Conservation (phyloP, 1,284 basidiomycete species). For the Tranzscheliella williamsii region DNA sequence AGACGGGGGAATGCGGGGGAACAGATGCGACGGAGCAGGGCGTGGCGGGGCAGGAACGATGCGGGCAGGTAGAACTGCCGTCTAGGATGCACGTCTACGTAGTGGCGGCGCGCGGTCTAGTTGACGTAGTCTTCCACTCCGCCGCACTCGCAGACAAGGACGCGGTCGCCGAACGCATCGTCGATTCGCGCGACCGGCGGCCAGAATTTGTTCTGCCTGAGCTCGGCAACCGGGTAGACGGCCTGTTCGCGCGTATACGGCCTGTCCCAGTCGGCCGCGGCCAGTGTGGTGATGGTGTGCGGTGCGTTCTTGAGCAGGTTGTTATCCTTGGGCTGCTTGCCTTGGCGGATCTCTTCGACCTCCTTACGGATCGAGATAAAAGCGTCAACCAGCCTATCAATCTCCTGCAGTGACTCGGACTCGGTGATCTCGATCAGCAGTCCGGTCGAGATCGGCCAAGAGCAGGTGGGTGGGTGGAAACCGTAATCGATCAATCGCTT, state of each 20-base stretch:
- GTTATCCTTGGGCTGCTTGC: conserved; percentile 68
- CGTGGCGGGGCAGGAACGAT: too few species aligned
- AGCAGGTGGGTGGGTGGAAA: conserved; percentile 57
- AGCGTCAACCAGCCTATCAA: conserved; percentile 82
- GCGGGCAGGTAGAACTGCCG: too few species aligned
- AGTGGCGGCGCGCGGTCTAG: too few species aligned
- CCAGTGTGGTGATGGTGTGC: conserved; percentile 79
- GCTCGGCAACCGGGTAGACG: conserved; percentile 47
- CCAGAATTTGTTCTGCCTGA: conserved; percentile 57
- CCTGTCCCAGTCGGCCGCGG: conserved; percentile 79
- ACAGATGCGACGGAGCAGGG: too few species aligned
- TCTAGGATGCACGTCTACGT: too few species aligned
- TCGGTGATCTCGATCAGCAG: conserved; percentile 59
- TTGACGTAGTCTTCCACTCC: conserved; percentile 45
- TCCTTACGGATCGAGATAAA: conserved; percentile 94
- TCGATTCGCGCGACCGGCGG: conserved; percentile 53
- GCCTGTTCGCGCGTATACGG: conserved; percentile 50
- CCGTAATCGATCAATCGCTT: conserved; percentile 78
- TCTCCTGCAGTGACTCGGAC: conserved; percentile 54
- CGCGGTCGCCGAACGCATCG: conserved; percentile 51
- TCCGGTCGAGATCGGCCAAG: conserved; percentile 59
- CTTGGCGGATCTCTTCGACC: conserved; percentile 81
- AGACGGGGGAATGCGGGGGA: too few species aligned
- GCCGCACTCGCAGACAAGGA: conserved; percentile 51
- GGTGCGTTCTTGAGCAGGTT: conserved; percentile 93